A percentile compares a stretch with the other conserved stretches of the same genome.
phyloP scores from a whole-genome alignment of 2,329 filamentous ascomycete genomes.

The Phyllosticta citribraziliensis region DNA sequence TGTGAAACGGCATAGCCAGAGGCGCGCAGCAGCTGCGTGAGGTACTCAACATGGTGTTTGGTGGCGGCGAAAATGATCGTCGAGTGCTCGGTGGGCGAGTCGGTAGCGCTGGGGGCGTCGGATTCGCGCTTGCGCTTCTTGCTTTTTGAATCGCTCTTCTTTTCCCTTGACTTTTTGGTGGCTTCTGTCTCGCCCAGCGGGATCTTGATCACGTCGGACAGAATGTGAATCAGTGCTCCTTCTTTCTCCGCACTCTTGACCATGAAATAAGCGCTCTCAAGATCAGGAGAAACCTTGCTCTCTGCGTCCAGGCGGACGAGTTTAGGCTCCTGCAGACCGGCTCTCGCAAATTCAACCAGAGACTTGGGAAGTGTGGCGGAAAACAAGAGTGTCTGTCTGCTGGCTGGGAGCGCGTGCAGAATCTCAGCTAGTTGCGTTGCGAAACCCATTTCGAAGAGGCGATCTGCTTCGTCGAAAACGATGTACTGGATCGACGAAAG shows the following conservation, averaged over 20 bases:
- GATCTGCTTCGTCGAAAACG: constrained; percentile 95
- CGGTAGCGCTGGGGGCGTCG: constrained; percentile 43
- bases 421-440: constrained; percentile 89
- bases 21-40: constrained; percentile 66
- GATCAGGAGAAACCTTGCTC: constrained; percentile 88
- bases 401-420: constrained; percentile 72
- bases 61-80: constrained; percentile 93
- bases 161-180: constrained; percentile 34
- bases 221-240: constrained; percentile 75
- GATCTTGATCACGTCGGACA: constrained; percentile 89
- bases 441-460: constrained; percentile 98
- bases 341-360: constrained; percentile 88
- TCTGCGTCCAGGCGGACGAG: constrained; percentile 87
- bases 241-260: constrained; percentile 92
- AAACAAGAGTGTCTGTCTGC: constrained; percentile 84
- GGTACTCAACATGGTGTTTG: constrained; percentile 95
- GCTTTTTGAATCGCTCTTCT: constrained; percentile 50
- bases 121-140: constrained; percentile 66
- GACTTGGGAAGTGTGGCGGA: constrained; percentile 92
- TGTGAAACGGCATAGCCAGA: constrained; percentile 87
- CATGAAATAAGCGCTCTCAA: constrained; percentile 92
- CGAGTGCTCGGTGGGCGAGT: constrained; percentile 76
- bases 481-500: constrained; percentile 88
- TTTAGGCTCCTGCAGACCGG: constrained; percentile 84
- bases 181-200: constrained; percentile 56